Evolutionary conservation across 23 red algal genomes (phyloP).

Genomic region (Gracilaria domingensis): DNA sequence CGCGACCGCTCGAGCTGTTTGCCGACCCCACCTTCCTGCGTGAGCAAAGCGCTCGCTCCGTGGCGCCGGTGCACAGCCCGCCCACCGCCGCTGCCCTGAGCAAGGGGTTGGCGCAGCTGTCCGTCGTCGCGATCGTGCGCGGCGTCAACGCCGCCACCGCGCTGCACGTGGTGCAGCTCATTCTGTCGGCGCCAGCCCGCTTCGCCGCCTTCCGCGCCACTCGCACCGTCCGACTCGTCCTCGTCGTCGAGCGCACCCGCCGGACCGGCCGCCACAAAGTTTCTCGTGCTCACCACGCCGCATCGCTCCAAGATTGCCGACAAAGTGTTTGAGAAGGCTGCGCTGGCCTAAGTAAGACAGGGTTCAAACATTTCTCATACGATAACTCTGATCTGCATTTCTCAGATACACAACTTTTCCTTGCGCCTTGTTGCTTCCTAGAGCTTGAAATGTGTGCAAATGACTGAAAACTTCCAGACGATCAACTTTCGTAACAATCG

Average conservation of each 20-base stretch:
- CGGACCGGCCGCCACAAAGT: constrained; percentile 22
- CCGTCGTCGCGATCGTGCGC: constrained; percentile 62
- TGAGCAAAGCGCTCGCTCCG: constrained; percentile 46
- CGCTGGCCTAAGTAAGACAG: no score
- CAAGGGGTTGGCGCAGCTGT: constrained; percentile 24
- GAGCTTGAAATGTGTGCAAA: no score
- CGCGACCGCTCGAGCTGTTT: constrained; percentile 72
- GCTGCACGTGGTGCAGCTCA: constrained; percentile 29
- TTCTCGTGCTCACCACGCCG: constrained; percentile 63
- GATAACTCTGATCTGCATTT: no score
- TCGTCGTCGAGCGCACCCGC: no score
- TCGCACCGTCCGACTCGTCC: no score
- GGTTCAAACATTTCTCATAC: no score
- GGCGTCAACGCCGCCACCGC: constrained; percentile 52
- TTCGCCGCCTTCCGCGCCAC: no score
- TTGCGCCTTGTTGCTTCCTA: no score
- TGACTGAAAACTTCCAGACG: no score
- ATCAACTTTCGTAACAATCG: no score
- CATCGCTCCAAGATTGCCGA: constrained; percentile 59
- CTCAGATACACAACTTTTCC: no score
- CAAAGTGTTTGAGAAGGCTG: constrained; percentile 22
- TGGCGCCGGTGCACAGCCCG: constrained; percentile 27
- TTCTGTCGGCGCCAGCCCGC: not conserved
- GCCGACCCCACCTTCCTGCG: constrained; percentile 54
- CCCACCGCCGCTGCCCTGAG: not conserved